phyloP scores from a whole-genome alignment of 2,329 filamentous ascomycete genomes.

The Stemphylium lycopersici region DNA sequence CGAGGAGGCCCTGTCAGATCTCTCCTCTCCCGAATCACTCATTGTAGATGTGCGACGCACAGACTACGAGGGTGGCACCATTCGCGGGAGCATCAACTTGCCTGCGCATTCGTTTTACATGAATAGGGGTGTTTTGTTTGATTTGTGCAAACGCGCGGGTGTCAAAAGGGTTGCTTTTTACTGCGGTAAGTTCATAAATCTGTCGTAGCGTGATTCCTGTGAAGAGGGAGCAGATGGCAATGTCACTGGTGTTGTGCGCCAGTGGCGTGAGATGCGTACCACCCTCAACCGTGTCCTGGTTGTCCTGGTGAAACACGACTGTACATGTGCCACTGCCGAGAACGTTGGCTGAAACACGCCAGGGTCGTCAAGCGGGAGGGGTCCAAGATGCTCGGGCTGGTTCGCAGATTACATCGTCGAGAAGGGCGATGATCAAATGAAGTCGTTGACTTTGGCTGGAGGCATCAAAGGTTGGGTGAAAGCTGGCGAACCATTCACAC shows the following conservation, averaged over 20 bases:
- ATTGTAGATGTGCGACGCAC: constrained; percentile 54
- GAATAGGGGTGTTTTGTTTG: constrained; percentile 53
- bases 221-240: not conserved
- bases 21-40: constrained; percentile 49
- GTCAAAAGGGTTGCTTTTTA: constrained; percentile 56
- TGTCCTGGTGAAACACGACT: not conserved
- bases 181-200: constrained; percentile 46
- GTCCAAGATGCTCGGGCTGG: constrained; percentile 45
- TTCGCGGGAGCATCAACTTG: constrained; percentile 55
- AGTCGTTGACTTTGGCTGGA: constrained; percentile 51
- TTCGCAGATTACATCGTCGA: constrained; percentile 46
- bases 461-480: constrained; percentile 56
- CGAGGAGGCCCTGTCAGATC: constrained; percentile 42
- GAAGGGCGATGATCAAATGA: constrained; percentile 47
- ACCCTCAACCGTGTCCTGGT: constrained; percentile 4
- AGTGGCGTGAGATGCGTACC: constrained; percentile 28
- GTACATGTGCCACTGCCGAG: not conserved
- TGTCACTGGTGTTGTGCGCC: constrained; percentile 12
- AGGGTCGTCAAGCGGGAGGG: constrained; percentile 45
- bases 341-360: constrained; percentile 19
- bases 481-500: constrained; percentile 46
- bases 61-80: constrained; percentile 55
- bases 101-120: constrained; percentile 57
- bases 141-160: constrained; percentile 53
- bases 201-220: not conserved